These are phyloP conservation scores for Bryum argenteum DNA, from an alignment of 225 moss, liverwort and hornwort genomes.

Conservation along the genomic window DNA sequence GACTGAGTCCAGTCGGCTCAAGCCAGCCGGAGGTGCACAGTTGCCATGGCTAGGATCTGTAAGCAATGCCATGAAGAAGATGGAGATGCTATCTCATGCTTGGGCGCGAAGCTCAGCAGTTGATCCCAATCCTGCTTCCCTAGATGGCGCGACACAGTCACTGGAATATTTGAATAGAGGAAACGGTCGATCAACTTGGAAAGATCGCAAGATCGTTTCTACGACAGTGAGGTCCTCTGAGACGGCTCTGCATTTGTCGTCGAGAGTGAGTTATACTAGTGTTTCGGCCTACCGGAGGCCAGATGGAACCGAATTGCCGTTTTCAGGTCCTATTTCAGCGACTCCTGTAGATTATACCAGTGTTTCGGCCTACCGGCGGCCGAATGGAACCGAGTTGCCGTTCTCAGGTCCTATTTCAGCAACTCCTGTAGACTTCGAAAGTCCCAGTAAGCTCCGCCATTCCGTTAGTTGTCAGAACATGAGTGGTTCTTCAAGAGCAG, in stretches of 20 bases:
- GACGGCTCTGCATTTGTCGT: slow-evolving; percentile 23
- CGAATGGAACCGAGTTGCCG: not conserved
- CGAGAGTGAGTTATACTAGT: slow-evolving; percentile 33
- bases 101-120: slow-evolving; percentile 23
- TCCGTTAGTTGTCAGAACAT: slow-evolving; percentile 12
- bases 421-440: not conserved
- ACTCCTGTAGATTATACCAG: too few species aligned
- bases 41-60: slow-evolving; percentile 40
- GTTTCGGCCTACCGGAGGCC: slow-evolving; percentile 13
- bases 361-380: slow-evolving; percentile 10
- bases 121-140: not conserved
- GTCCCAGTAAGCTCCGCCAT: slow-evolving; percentile 4
- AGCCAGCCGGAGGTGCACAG: slow-evolving; percentile 14
- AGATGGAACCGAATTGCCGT: not conserved
- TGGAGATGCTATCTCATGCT: slow-evolving; percentile 35
- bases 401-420: not conserved
- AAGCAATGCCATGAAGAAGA: slow-evolving; percentile 38
- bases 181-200: slow-evolving; percentile 27
- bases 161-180: slow-evolving; percentile 28
- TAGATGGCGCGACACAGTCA: slow-evolving; percentile 17
- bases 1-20: slow-evolving; percentile 24
- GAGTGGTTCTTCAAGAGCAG: not conserved
- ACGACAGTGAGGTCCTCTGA: slow-evolving; percentile 17
- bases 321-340: not conserved
- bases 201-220: slow-evolving; percentile 20